Conservation (phyloP, 2,329 filamentous ascomycete species). For the Dryadomyces quercivorus region DNA sequence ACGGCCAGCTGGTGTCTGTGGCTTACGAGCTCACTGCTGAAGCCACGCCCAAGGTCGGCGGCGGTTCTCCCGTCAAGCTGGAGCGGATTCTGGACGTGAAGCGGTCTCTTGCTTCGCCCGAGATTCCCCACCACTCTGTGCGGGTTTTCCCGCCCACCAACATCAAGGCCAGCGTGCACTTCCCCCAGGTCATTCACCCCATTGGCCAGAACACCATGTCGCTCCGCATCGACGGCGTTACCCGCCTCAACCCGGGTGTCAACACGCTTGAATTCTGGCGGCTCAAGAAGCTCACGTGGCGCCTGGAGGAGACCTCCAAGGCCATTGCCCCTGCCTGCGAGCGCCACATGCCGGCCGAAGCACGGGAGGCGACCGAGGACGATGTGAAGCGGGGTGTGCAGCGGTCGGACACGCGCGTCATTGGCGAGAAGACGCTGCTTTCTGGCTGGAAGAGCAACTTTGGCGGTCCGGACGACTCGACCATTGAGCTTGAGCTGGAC, state of each 20-base stretch:
- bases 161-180: conserved; percentile 72
- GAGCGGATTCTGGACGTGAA: conserved; percentile 59
- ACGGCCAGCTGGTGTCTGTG: conserved; percentile 59
- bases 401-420: conserved; percentile 62
- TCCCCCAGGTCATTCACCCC: conserved; percentile 75
- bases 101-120: conserved; percentile 62
- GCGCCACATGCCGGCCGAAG: conserved; percentile 52
- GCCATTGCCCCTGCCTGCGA: conserved; percentile 68
- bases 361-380: conserved; percentile 29
- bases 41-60: conserved; percentile 47
- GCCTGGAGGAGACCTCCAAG: conserved; percentile 77
- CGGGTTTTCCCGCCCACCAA: conserved; percentile 95
- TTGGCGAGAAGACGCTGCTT: conserved; percentile 74
- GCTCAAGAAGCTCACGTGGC: conserved; percentile 84
- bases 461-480: conserved; percentile 33
- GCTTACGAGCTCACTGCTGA: conserved; percentile 68
- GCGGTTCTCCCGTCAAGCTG: conserved; percentile 39
- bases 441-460: conserved; percentile 77
- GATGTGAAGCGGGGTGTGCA: conserved; percentile 52
- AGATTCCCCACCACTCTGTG: conserved; percentile 75
- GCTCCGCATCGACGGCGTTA: conserved; percentile 77
- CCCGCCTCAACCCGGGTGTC: conserved; percentile 53
- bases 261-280: conserved; percentile 73
- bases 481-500: conserved; percentile 70
- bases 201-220: conserved; percentile 69